These are phyloP conservation scores for Colletotrichum caudatum DNA, from an alignment of 2,329 filamentous ascomycete genomes.

Conservation along the genomic window DNA sequence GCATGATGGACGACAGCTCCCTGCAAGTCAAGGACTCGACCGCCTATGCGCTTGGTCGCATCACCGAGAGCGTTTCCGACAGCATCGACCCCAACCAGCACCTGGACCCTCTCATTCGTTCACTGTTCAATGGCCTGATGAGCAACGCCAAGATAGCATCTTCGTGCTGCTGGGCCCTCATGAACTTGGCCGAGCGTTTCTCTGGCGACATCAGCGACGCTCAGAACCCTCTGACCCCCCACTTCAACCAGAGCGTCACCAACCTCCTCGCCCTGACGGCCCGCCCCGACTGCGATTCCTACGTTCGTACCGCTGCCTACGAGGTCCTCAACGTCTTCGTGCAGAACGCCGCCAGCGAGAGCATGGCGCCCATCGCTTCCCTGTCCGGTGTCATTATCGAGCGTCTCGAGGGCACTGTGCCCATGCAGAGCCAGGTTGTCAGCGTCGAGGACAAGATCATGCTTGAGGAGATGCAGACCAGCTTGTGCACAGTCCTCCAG, in stretches of 20 bases:
- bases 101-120: conserved; percentile 85
- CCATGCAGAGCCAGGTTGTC: conserved; percentile 91
- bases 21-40: conserved; percentile 96
- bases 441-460: conserved; percentile 97
- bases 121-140: conserved; percentile 89
- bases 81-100: conserved; percentile 89
- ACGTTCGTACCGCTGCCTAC: conserved; percentile 94
- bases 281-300: conserved; percentile 83
- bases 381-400: conserved; percentile 91
- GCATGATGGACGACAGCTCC: conserved; percentile 89
- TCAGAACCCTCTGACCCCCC: conserved; percentile 86
- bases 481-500: conserved; percentile 89
- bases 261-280: conserved; percentile 89
- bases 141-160: conserved; percentile 97
- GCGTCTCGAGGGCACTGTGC: conserved; percentile 89
- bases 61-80: conserved; percentile 92
- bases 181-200: conserved; percentile 98
- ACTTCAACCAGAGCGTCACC: conserved; percentile 92
- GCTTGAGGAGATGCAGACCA: conserved; percentile 97
- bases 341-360: conserved; percentile 89
- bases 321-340: conserved; percentile 97
- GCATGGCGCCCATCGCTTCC: conserved; percentile 81
- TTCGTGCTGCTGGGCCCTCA: conserved; percentile 98
- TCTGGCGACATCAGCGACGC: conserved; percentile 83
- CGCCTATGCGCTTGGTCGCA: conserved; percentile 94